A percentile compares a stretch with the other conserved stretches of the same genome.
phyloP scores from a whole-genome alignment of 176 grass and related monocot genomes.

The Oryza australiensis region DNA sequence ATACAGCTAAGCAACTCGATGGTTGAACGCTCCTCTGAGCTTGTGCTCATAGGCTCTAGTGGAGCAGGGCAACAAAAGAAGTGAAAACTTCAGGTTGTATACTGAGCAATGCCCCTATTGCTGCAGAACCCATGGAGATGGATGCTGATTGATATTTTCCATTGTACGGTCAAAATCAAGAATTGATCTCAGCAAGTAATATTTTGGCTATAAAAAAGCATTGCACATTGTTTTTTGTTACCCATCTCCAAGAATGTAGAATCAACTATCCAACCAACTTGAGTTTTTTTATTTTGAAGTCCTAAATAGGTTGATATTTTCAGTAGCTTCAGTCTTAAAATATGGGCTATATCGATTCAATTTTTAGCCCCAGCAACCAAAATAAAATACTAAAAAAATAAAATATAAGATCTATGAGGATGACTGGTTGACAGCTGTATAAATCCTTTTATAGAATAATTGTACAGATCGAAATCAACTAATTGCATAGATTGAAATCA shows the following conservation, averaged over 20 bases:
- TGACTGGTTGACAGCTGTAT: no score
- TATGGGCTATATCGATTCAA: no score
- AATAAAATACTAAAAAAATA: no score
- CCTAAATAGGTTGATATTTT: no score
- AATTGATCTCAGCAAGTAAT: neutral
- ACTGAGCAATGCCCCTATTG: neutral
- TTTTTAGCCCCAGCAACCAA: no score
- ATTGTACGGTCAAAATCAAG: neutral
- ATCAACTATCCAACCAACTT: neutral
- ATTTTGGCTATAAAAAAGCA: neutral
- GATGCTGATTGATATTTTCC: neutral
- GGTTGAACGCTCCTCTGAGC: slow-evolving; percentile 7
- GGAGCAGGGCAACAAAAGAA: neutral
- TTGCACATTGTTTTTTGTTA: neutral
- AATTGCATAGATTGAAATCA: no score
- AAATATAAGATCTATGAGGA: no score
- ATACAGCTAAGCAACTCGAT: slow-evolving; percentile 2
- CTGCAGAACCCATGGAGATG: neutral
- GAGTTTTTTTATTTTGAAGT: no score
- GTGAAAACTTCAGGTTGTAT: neutral
- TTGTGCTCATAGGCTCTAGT: neutral
- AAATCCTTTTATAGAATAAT: no score
- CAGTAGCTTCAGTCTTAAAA: no score
- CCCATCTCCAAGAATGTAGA: neutral
- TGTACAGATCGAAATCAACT: no score